These are phyloP conservation scores for Neofusicoccum umdonicola DNA, from an alignment of 2,329 filamentous ascomycete genomes.

Conservation along the genomic window DNA sequence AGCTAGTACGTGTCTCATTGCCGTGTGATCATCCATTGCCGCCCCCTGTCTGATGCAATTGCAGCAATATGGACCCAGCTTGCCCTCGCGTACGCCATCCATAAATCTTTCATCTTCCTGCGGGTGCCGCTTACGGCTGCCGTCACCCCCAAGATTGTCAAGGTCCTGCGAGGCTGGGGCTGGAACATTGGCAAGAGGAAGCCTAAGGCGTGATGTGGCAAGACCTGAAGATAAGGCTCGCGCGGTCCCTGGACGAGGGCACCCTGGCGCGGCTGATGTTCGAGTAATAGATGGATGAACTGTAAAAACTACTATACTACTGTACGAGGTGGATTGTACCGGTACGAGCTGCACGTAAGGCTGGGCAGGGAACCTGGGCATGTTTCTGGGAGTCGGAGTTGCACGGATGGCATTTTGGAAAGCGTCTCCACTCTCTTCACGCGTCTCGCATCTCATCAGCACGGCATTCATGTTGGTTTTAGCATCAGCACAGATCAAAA, in stretches of 20 bases:
- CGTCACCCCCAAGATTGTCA: slow-evolving; percentile 91
- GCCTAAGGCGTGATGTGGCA: slow-evolving; percentile 27
- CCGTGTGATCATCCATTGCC: background rate
- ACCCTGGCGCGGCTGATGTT: background rate
- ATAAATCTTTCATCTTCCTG: slow-evolving; percentile 96
- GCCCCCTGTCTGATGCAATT: background rate
- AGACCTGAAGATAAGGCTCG: background rate
- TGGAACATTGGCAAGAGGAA: slow-evolving; percentile 88
- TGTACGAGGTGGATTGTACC: background rate
- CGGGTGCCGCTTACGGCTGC: slow-evolving; percentile 91
- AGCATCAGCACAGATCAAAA: background rate
- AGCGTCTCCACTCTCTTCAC: background rate
- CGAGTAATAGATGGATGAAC: background rate
- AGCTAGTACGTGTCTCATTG: slow-evolving; percentile 62
- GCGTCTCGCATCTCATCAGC: background rate
- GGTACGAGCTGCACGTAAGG: background rate
- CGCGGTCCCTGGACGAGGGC: background rate
- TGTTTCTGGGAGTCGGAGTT: background rate
- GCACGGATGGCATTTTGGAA: background rate
- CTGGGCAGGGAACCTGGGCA: background rate
- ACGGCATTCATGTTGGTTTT: background rate
- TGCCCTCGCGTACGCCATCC: slow-evolving; percentile 90
- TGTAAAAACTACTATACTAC: background rate
- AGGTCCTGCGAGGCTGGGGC: slow-evolving; percentile 80
- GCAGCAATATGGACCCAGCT: slow-evolving; percentile 77